phyloP scores from a whole-genome alignment of 257 asterid genomes.

The Ilex aquifolium region DNA sequence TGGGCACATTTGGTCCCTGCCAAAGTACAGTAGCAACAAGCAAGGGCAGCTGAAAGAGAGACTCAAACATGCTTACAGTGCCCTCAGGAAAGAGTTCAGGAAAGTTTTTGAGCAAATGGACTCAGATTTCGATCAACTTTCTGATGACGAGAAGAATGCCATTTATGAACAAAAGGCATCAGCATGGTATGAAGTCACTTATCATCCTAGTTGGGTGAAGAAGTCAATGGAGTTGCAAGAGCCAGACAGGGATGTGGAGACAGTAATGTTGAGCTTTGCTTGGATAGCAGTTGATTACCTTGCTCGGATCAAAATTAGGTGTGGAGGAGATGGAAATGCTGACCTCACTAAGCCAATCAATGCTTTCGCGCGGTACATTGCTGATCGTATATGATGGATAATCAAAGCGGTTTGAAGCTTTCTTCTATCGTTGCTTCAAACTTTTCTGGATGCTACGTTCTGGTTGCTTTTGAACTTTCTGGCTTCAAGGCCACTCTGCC shows the following conservation, averaged over 20 bases:
- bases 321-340: too few species aligned
- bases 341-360: conserved; percentile 57
- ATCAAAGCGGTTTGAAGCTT: background rate
- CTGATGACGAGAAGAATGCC: conserved; percentile 48
- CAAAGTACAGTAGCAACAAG: too few species aligned
- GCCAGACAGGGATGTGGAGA: conserved; percentile 29
- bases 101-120: conserved; percentile 58
- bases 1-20: conserved; percentile 85
- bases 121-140: conserved; percentile 38
- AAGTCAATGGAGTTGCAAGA: conserved; percentile 34
- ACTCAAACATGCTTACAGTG: too few species aligned
- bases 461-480: background rate
- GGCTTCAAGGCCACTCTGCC: conserved; percentile 40
- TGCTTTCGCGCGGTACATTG: conserved; percentile 65
- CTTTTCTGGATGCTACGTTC: background rate
- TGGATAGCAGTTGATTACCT: too few species aligned
- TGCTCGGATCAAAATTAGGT: too few species aligned
- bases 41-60: too few species aligned
- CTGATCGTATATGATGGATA: conserved; percentile 51
- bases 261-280: conserved; percentile 67
- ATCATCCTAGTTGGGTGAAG: conserved; percentile 30
- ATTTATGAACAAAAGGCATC: conserved; percentile 78
- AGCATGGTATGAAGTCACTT: conserved; percentile 71
- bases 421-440: too few species aligned
- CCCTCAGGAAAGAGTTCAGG: conserved; percentile 57